Percentiles rank a stretch among this genome's conserved stretches.
Conservation (phyloP, 2,329 filamentous ascomycete species). For the Fusarium sp. region DNA sequence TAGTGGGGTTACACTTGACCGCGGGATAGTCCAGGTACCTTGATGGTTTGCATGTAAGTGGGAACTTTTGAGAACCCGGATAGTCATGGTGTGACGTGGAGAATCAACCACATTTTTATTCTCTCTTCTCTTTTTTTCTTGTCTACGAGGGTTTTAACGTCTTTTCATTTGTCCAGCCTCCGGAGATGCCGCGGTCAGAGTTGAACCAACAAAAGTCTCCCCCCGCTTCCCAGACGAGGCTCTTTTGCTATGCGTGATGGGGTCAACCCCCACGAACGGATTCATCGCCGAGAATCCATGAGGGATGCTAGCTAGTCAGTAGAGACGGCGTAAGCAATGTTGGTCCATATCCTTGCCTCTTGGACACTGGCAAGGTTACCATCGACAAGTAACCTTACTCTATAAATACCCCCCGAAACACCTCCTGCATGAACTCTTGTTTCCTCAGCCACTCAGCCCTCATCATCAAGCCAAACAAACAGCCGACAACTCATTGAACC, state of each 20-base stretch:
- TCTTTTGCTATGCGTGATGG: background rate
- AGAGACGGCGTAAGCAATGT: background rate
- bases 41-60: constrained; percentile 37
- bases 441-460: constrained; percentile 33
- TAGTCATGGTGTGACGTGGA: constrained; percentile 24
- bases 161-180: constrained; percentile 14
- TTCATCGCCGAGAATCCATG: constrained; percentile 12
- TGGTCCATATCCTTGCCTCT: background rate
- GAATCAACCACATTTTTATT: background rate
- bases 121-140: background rate
- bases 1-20: constrained; percentile 7
- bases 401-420: constrained; percentile 35
- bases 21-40: constrained; percentile 25
- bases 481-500: constrained; percentile 11
- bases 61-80: constrained; percentile 39
- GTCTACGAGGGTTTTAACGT: background rate
- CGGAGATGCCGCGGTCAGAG: constrained; percentile 4
- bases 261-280: constrained; percentile 19
- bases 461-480: background rate
- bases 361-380: background rate
- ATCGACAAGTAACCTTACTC: background rate
- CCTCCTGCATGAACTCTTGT: constrained; percentile 15
- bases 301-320: background rate
- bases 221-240: background rate
- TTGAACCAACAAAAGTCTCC: background rate